Conservation (phyloP, 2,329 filamentous ascomycete species). For the Paracamarosporium sp. region DNA sequence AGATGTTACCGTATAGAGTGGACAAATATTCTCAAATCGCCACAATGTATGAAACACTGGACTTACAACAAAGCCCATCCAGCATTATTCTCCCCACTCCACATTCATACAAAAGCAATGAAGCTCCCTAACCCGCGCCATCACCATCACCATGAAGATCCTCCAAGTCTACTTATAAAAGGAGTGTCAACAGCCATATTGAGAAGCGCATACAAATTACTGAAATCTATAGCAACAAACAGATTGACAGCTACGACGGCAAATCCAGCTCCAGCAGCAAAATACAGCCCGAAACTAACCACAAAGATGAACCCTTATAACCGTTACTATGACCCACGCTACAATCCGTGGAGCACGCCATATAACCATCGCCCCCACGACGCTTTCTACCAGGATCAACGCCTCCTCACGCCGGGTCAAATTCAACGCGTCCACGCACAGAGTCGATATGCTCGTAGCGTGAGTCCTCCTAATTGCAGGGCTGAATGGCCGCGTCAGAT, state of each 20-base stretch:
- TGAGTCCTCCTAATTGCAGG: background rate
- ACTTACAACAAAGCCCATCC: background rate
- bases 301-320: background rate
- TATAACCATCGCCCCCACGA: background rate
- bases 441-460: background rate
- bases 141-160: background rate
- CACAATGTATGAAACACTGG: background rate
- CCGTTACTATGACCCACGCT: no score
- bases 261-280: background rate
- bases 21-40: no score
- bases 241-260: background rate
- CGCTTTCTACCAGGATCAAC: background rate
- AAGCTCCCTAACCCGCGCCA: background rate
- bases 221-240: background rate
- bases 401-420: background rate
- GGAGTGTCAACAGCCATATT: no score
- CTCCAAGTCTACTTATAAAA: background rate
- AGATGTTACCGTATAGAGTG: no score
- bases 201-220: background rate
- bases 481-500: background rate
- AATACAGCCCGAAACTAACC: background rate
- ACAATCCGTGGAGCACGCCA: no score
- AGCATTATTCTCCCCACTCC: background rate
- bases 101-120: background rate
- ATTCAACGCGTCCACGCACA: background rate